Evolutionary conservation across 2,329 filamentous ascomycete genomes (phyloP).

Genomic region (Teratosphaeria destructans): DNA sequence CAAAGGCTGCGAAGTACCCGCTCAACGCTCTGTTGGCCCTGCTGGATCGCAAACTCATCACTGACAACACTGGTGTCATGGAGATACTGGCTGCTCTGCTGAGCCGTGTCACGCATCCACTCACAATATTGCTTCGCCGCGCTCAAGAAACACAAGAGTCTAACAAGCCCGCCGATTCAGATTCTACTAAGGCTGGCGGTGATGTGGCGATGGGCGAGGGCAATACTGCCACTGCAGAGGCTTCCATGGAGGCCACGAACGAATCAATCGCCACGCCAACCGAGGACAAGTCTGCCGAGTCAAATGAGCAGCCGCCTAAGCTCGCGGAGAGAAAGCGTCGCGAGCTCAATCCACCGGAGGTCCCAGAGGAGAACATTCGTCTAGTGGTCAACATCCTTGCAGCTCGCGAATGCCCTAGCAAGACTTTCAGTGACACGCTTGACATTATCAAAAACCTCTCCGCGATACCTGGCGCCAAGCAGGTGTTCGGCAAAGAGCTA

Average conservation of each 20-base stretch:
- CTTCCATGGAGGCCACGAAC: neutral
- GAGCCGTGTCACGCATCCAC: slow-evolving; percentile 76
- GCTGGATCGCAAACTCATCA: slow-evolving; percentile 86
- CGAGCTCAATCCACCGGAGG: slow-evolving; percentile 66
- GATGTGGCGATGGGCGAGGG: slow-evolving; percentile 20
- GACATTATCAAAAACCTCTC: slow-evolving; percentile 98
- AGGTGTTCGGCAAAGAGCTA: slow-evolving; percentile 85
- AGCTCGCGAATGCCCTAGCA: slow-evolving; percentile 89
- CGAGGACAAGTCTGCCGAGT: slow-evolving; percentile 8
- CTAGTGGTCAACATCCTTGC: slow-evolving; percentile 96
- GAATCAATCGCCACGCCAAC: slow-evolving; percentile 12
- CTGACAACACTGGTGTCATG: slow-evolving; percentile 96
- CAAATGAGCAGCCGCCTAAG: slow-evolving; percentile 10
- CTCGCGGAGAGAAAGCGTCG: slow-evolving; percentile 42
- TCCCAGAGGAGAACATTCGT: slow-evolving; percentile 80
- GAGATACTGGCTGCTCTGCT: slow-evolving; percentile 80
- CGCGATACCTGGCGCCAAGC: slow-evolving; percentile 79
- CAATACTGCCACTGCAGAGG: neutral
- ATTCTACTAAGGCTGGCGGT: slow-evolving; percentile 25
- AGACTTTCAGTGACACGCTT: slow-evolving; percentile 95
- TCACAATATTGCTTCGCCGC: slow-evolving; percentile 71
- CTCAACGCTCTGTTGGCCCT: slow-evolving; percentile 83
- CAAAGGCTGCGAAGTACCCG: slow-evolving; percentile 74
- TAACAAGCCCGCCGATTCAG: slow-evolving; percentile 30
- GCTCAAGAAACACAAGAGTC: slow-evolving; percentile 55